A percentile compares a stretch with the other conserved stretches of the same genome.
These are phyloP conservation scores for Colletotrichum australisinense DNA, from an alignment of 2,329 filamentous ascomycete species.

Conservation along the genomic window DNA sequence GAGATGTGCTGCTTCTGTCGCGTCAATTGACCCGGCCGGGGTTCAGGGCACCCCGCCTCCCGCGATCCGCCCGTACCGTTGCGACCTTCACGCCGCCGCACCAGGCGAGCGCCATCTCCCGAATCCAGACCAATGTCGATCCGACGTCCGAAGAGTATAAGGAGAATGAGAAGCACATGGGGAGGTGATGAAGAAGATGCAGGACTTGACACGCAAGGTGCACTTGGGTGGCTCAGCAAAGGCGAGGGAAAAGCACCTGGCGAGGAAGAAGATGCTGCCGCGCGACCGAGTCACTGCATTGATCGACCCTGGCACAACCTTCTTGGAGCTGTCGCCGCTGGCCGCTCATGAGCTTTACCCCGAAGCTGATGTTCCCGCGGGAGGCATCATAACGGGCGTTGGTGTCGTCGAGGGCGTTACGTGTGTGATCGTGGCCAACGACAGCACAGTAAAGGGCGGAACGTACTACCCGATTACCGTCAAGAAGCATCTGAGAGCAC, in stretches of 20 bases:
- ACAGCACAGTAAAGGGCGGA: conserved; percentile 96
- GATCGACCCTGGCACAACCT: conserved; percentile 88
- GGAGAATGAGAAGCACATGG: conserved; percentile 85
- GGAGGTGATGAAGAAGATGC: conserved; percentile 76
- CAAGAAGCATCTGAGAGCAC: conserved; percentile 95
- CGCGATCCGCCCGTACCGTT: conserved; percentile 54
- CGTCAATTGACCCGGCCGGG: conserved; percentile 49
- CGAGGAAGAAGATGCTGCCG: conserved; percentile 93
- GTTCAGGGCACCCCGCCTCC: conserved; percentile 43
- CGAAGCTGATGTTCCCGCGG: conserved; percentile 87
- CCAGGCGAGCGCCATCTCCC: conserved; percentile 85
- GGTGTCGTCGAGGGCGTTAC: conserved; percentile 90
- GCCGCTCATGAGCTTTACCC: conserved; percentile 89
- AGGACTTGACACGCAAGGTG: conserved; percentile 76
- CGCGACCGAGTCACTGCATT: conserved; percentile 88
- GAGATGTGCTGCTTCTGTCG: conserved; percentile 56
- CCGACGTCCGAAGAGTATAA: conserved; percentile 80
- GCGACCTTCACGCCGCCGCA: conserved; percentile 84
- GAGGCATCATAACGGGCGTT: conserved; percentile 92
- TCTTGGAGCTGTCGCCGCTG: conserved; percentile 93
- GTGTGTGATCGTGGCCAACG: conserved; percentile 94
- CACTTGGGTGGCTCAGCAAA: conserved; percentile 83
- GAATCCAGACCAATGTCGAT: conserved; percentile 82
- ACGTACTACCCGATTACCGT: conserved; percentile 98
- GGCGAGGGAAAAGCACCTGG: conserved; percentile 87